These are phyloP conservation scores for Hawksworthiomyces lignivorus DNA, from an alignment of 2,329 filamentous ascomycete species.

Conservation along the genomic window DNA sequence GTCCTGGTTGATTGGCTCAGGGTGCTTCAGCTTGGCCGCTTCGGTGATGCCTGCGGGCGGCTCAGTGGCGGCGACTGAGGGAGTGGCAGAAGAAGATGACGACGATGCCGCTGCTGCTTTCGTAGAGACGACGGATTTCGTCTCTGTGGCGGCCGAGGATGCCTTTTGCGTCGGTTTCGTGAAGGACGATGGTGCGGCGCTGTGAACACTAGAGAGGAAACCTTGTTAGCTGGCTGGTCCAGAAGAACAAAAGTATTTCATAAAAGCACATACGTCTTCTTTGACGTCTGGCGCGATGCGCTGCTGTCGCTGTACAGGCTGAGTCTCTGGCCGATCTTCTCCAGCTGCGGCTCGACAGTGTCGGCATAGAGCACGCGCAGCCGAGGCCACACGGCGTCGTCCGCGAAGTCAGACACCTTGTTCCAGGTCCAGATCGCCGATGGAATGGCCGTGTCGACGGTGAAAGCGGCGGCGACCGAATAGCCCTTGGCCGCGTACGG, in stretches of 20 bases:
- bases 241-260: too few species aligned
- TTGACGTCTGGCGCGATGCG: neutral
- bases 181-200: slow-evolving; percentile 26
- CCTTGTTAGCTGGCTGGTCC: neutral
- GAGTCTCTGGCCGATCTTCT: slow-evolving; percentile 84
- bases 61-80: slow-evolving; percentile 19
- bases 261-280: neutral
- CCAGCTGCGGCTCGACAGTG: slow-evolving; percentile 90
- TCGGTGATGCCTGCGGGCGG: slow-evolving; percentile 8
- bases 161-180: slow-evolving; percentile 25
- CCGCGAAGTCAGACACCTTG: slow-evolving; percentile 61
- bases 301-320: slow-evolving; percentile 58
- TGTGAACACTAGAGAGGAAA: neutral
- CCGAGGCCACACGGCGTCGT: slow-evolving; percentile 73
- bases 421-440: slow-evolving; percentile 64
- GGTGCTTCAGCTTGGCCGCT: slow-evolving; percentile 9
- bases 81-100: slow-evolving; percentile 23
- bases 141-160: slow-evolving; percentile 12
- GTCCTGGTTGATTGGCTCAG: slow-evolving; percentile 33
- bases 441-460: slow-evolving; percentile 63
- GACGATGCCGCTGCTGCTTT: too few species aligned
- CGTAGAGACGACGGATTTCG: too few species aligned
- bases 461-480: slow-evolving; percentile 55
- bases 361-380: slow-evolving; percentile 74
- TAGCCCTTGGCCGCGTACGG: slow-evolving; percentile 68